Base-by-base conservation (phyloP, 2,329 filamentous ascomycete species). In the Elsinoe australis region DNA sequence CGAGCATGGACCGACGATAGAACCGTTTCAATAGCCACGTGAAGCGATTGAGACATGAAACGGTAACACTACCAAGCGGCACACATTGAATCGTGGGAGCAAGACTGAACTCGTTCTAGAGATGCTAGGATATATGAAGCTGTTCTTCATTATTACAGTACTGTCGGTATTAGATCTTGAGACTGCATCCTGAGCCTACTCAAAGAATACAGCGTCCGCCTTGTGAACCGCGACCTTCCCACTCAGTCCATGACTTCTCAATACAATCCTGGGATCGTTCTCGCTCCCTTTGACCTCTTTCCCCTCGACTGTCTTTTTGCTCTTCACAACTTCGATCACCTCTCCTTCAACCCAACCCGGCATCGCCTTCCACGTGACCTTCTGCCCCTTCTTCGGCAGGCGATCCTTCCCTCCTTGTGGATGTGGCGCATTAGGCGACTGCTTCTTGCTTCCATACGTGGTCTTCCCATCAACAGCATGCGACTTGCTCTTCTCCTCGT, bases 201-300 rank as follows among this genome's bases (percentile, higher is more conserved):
- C 67, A 51, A 68, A 71, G 51, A 64, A 69, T 45, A 67, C 65
- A 24, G 61, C 64, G 15, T 70, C 65, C 3, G 67, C 64, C 58
- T 70, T 70, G 46, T 71, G 67, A 42, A 70, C 66, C 24, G 61
- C 64, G 21, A 66, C 61, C 58, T 69, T 69, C 8, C 65, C 67
- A 29, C 61, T 64, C 41, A 56, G 59, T 7, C 56, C 61, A 47
- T 47, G 45, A 39, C 59, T 66, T 55, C 62, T 67, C 51, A 71
- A 51, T 14, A 71, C 66, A 35, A 71, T 57, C 53, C 62, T 62
- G 3, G 69, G 67, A 54, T 71, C 68, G 10, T 50, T 38, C 42
- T 48, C 51, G 18, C 35, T 46, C 21, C 47, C 50, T 34, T 51
- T 51, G 38, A 59, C 58, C 53, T 64, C 59, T 46, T 71, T 66